A percentile compares a stretch with the other conserved stretches of the same genome.
These are phyloP conservation scores for Dimargaris cristalligena DNA, from an alignment of 192 early-diverging fungal species.

Conservation along the genomic window DNA sequence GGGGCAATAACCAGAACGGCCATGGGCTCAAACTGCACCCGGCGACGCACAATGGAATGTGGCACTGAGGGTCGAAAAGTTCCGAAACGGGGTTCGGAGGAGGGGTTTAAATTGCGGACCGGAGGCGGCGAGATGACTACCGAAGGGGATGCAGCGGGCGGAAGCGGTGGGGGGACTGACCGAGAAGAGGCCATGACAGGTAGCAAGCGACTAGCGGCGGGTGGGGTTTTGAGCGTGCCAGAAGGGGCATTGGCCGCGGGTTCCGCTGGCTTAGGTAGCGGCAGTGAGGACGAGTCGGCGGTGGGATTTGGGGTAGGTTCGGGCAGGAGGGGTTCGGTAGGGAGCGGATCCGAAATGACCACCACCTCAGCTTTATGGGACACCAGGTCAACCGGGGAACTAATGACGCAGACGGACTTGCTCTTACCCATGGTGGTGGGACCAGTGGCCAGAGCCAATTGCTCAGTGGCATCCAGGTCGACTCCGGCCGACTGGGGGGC, in stretches of 20 bases:
- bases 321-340: too few species aligned
- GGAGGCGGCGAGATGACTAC: not conserved
- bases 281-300: too few species aligned
- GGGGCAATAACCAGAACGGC: not conserved
- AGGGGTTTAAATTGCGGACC: not conserved
- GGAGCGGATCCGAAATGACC: not conserved
- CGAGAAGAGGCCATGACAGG: too few species aligned
- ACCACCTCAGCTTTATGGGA: not conserved
- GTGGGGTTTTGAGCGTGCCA: too few species aligned
- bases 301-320: not conserved
- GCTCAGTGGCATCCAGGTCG: not conserved
- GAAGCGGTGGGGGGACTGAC: not conserved
- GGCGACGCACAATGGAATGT: not conserved
- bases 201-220: too few species aligned
- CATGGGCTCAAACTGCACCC: conserved; percentile 1
- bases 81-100: not conserved
- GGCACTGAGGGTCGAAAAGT: not conserved
- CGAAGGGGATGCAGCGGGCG: not conserved
- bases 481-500: not conserved
- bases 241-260: too few species aligned
- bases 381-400: not conserved
- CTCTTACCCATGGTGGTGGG: not conserved
- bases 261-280: too few species aligned
- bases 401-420: not conserved
- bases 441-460: not conserved